Conservation (phyloP, 768 basidiomycete genomes). For the Neoboletus magnificus region DNA sequence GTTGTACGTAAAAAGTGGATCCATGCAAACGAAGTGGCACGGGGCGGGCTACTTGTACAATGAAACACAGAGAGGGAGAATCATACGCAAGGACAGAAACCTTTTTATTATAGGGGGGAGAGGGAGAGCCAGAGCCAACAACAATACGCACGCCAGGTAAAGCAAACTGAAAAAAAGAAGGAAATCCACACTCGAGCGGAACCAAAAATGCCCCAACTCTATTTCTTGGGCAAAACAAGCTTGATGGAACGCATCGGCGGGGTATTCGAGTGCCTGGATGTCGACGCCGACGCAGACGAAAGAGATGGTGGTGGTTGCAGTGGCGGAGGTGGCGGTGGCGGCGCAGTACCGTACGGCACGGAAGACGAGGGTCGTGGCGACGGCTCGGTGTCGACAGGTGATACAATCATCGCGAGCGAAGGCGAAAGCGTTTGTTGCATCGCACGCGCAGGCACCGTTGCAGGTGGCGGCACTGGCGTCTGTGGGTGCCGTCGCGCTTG, state of each 20-base stretch:
- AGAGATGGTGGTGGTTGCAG: constrained; percentile 1
- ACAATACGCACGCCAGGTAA: neutral
- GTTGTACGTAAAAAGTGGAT: neutral
- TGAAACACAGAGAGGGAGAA: neutral
- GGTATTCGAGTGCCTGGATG: constrained; percentile 22
- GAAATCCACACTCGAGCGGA: neutral
- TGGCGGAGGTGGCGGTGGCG: constrained; percentile 15
- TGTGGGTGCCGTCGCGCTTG: constrained; percentile 34
- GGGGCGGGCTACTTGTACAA: constrained; percentile 14
- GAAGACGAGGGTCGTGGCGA: constrained; percentile 32
- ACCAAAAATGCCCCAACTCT: constrained; percentile 6
- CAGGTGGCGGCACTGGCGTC: constrained; percentile 29
- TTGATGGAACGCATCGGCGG: constrained; percentile 31
- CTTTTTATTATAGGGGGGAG: neutral
- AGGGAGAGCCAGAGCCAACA: neutral
- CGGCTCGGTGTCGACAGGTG: constrained; percentile 32
- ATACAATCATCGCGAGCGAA: constrained; percentile 35
- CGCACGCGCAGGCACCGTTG: constrained; percentile 26
- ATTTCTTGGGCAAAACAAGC: constrained; percentile 31
- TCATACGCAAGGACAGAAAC: neutral
- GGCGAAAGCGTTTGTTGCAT: constrained; percentile 35
- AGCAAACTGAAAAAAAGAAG: no score
- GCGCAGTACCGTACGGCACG: constrained; percentile 15
- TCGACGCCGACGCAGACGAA: neutral
- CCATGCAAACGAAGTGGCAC: neutral